Evolutionary conservation across 2,329 filamentous ascomycete genomes (phyloP).

Genomic region (Pseudophaeomoniella oleicola): DNA sequence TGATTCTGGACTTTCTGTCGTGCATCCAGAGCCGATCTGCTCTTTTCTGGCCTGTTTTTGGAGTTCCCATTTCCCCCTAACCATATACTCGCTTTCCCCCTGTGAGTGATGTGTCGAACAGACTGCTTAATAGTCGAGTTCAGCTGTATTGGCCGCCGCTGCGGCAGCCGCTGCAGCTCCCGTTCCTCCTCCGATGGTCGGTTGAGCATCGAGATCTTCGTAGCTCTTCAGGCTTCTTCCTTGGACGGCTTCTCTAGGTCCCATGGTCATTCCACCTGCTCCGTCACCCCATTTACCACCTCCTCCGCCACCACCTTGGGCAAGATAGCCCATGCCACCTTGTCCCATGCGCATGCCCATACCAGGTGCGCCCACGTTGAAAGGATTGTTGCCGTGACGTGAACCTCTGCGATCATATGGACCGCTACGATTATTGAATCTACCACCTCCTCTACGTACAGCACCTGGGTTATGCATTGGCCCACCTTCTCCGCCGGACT

Average conservation of each 20-base stretch:
- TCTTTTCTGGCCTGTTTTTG: no score
- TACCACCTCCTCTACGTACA: slow-evolving; percentile 52
- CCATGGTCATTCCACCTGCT: slow-evolving; percentile 57
- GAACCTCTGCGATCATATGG: slow-evolving; percentile 56
- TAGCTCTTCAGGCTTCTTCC: slow-evolving; percentile 92
- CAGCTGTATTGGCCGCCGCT: background rate
- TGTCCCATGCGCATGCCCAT: slow-evolving; percentile 18
- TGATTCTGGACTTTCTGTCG: no score
- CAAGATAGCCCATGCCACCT: slow-evolving; percentile 23
- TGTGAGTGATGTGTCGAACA: no score
- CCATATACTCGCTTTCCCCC: no score
- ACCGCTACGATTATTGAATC: slow-evolving; percentile 49
- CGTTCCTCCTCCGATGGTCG: slow-evolving; percentile 22
- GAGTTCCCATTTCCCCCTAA: no score
- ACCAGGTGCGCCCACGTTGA: slow-evolving; percentile 13
- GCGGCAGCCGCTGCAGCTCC: slow-evolving; percentile 7
- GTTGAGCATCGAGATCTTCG: slow-evolving; percentile 74
- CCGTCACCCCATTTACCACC: slow-evolving; percentile 54
- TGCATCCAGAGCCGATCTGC: no score
- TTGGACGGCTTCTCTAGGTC: slow-evolving; percentile 80
- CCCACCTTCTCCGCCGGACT: slow-evolving; percentile 34
- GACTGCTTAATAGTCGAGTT: slow-evolving; percentile 27
- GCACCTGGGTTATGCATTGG: slow-evolving; percentile 45
- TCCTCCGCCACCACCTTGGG: slow-evolving; percentile 29
- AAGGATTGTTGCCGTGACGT: slow-evolving; percentile 19